Conservation (phyloP, 1,284 basidiomycete species). For the Wolfiporia cocos region DNA sequence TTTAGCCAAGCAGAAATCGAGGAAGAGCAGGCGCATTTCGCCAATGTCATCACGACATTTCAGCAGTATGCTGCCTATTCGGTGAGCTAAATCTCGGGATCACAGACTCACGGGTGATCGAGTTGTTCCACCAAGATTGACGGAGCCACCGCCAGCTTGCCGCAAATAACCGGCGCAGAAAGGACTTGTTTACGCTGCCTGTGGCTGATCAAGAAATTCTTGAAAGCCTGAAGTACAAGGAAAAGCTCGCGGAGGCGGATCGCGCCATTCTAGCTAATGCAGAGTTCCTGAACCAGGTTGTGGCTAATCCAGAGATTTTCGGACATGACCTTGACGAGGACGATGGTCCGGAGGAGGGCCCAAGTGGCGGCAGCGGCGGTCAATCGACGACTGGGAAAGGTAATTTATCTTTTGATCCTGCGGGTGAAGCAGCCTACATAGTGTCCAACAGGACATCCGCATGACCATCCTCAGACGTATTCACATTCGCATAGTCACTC, state of each 20-base stretch:
- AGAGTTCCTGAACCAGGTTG: slow-evolving; percentile 58
- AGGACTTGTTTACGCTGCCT: slow-evolving; percentile 62
- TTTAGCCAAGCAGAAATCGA: slow-evolving; percentile 25
- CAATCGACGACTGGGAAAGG: too few relatives aligned
- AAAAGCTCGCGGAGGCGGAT: slow-evolving; percentile 63
- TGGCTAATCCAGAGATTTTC: slow-evolving; percentile 71
- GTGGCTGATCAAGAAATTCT: slow-evolving; percentile 56
- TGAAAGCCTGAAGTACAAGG: slow-evolving; percentile 55
- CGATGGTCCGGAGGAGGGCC: slow-evolving; percentile 12
- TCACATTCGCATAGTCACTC: slow-evolving; percentile 18
- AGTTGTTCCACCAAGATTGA: too few relatives aligned
- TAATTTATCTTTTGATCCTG: neutral
- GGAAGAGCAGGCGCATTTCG: slow-evolving; percentile 57
- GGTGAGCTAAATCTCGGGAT: slow-evolving; percentile 38
- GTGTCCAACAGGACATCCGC: neutral
- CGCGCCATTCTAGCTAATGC: slow-evolving; percentile 66
- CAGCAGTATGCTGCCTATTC: slow-evolving; percentile 59
- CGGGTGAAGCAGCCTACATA: neutral
- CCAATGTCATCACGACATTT: slow-evolving; percentile 64
- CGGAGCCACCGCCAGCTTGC: slow-evolving; percentile 61
- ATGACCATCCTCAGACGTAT: slow-evolving; percentile 1
- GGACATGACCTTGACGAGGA: slow-evolving; percentile 39
- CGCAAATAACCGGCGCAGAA: slow-evolving; percentile 69
- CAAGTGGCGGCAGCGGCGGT: neutral
- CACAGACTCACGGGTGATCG: too few relatives aligned